Percentiles rank a stretch among this genome's conserved stretches.
phyloP scores from a whole-genome alignment of 441 rosid species.

The Gossypium aridum region DNA sequence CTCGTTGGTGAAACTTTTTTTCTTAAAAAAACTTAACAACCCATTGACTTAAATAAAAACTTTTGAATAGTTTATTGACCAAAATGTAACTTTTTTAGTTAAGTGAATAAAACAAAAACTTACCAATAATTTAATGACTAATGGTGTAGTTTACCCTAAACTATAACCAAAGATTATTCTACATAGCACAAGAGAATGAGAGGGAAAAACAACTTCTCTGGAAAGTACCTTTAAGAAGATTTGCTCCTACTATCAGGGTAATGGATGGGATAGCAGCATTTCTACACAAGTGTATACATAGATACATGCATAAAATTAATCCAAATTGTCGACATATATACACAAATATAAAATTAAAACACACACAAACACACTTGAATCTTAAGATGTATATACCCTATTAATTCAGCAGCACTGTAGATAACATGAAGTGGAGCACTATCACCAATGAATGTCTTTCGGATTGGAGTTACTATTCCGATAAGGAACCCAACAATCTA shows the following conservation, averaged over 20 bases:
- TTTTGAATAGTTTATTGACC: too few species aligned
- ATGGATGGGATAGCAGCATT: conserved; percentile 68
- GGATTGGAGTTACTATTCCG: conserved; percentile 24
- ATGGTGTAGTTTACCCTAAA: too few species aligned
- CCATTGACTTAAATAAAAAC: too few species aligned
- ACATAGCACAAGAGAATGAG: not conserved
- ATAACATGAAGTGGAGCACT: conserved; percentile 25
- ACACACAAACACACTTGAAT: not conserved
- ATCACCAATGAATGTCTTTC: conserved; percentile 17
- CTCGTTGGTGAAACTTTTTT: too few species aligned
- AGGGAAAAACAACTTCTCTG: not conserved
- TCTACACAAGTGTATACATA: conserved; percentile 24
- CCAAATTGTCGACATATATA: not conserved
- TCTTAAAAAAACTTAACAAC: too few species aligned
- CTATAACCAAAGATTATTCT: not conserved
- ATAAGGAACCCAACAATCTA: conserved; percentile 23
- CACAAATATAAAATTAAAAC: not conserved
- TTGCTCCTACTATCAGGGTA: conserved; percentile 69
- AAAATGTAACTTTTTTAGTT: too few species aligned
- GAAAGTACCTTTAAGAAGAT: conserved; percentile 57
- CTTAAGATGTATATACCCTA: conserved; percentile 18
- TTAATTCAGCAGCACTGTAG: conserved; percentile 13
- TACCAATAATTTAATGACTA: too few species aligned
- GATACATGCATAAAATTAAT: not conserved
- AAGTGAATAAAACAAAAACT: too few species aligned